Conservation (phyloP, 2,329 filamentous ascomycete genomes). For the Xylariales sp. region DNA sequence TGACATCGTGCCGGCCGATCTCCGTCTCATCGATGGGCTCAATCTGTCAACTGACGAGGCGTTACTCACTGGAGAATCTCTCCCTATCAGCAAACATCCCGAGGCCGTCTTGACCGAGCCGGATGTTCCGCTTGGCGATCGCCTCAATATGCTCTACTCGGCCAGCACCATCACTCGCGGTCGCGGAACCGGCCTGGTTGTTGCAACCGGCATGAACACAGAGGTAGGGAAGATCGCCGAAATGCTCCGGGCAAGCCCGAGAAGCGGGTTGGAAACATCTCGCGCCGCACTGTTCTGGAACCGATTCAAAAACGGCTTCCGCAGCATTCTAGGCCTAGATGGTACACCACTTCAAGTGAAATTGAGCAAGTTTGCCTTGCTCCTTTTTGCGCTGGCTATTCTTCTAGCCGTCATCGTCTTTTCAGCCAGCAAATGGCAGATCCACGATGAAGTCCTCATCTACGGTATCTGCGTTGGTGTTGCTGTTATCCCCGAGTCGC, state of each 20-base stretch:
- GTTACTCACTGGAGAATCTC: conserved; percentile 68
- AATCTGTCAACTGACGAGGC: conserved; percentile 76
- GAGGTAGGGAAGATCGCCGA: conserved; percentile 74
- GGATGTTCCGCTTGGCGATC: conserved; percentile 62
- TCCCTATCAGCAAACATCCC: conserved; percentile 64
- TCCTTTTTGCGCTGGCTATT: conserved; percentile 70
- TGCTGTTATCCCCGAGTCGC: conserved; percentile 49
- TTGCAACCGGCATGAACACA: conserved; percentile 68
- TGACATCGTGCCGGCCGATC: conserved; percentile 66
- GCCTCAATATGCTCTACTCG: conserved; percentile 65
- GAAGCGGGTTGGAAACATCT: conserved; percentile 45
- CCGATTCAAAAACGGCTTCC: conserved; percentile 34
- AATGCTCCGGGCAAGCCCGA: conserved; percentile 57
- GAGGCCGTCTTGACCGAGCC: conserved; percentile 47
- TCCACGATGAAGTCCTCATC: conserved; percentile 54
- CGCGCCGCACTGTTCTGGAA: conserved; percentile 36
- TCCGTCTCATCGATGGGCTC: conserved; percentile 61
- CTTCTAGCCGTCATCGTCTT: conserved; percentile 60
- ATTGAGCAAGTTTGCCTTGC: conserved; percentile 77
- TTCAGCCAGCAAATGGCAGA: conserved; percentile 48
- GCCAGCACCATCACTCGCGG: conserved; percentile 70
- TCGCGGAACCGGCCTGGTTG: conserved; percentile 64
- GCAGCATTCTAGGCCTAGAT: conserved; percentile 58
- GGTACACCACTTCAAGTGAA: conserved; percentile 84
- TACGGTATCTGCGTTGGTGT: conserved; percentile 46